These are phyloP conservation scores for Melanomma pulvis-pyrius DNA, from an alignment of 495 filamentous ascomycete species.

Conservation along the genomic window DNA sequence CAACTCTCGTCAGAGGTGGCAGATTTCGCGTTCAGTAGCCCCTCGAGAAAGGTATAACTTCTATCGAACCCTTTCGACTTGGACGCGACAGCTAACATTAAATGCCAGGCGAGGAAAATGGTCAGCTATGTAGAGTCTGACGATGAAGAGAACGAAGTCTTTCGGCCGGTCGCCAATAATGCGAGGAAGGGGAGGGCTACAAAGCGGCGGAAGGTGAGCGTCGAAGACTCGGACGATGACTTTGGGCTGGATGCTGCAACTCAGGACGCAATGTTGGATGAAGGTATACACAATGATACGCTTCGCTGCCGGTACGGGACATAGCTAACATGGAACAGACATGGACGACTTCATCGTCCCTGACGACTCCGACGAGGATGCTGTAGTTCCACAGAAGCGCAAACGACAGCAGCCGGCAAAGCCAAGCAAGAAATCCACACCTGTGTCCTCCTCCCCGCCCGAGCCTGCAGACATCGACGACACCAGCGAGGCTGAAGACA, in stretches of 20 bases:
- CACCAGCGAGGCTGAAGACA: conserved; percentile 61
- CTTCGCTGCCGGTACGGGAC: not conserved
- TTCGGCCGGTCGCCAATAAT: conserved; percentile 45
- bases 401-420: conserved; percentile 63
- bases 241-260: conserved; percentile 62
- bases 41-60: conserved; percentile 67
- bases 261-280: conserved; percentile 60
- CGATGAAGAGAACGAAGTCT: conserved; percentile 62
- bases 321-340: conserved; percentile 50
- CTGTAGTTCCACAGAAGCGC: conserved; percentile 66
- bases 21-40: conserved; percentile 55
- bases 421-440: conserved; percentile 60
- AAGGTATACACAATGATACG: conserved; percentile 47
- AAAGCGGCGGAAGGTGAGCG: conserved; percentile 43
- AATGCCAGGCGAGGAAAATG: conserved; percentile 51
- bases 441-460: conserved; percentile 48
- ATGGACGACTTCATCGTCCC: conserved; percentile 83
- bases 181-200: conserved; percentile 39
- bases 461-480: conserved; percentile 35
- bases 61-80: not conserved
- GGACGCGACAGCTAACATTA: not conserved
- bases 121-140: conserved; percentile 70
- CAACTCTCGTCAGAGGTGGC: conserved; percentile 43
- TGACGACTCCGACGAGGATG: conserved; percentile 81
- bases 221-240: conserved; percentile 70